Base-by-base conservation (phyloP, 2,329 filamentous ascomycete genomes). In the Seiridium cupressi region DNA sequence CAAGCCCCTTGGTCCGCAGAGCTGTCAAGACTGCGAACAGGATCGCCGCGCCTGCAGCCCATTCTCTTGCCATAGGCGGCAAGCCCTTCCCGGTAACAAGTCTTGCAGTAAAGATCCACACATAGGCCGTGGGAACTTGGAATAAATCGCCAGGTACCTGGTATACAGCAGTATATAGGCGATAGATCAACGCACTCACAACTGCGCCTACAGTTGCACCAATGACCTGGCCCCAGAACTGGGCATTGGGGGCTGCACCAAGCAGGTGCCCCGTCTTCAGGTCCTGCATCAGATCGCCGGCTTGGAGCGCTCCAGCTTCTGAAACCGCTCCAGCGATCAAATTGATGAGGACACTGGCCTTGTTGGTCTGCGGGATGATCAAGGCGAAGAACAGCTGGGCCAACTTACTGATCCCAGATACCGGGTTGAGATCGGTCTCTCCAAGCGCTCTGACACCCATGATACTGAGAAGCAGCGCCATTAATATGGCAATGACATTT, bases 71-170 rank as follows among this genome's bases (percentile, higher is more conserved):
- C 87, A 93, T 93, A 1, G 85, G 81, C 0, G 95, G 95, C 47
- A 99, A 73, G 0, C 95, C 95, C 65, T 95, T 85, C 1, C 95
- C 95, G 0, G 93, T 98, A 8, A 99, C 93, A 2, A 99, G 82
- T 13, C 95, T 84, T 1, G 95, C 94, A 0, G 95, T 99, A 74
- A 97, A 97, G 57, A 99, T 91, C 95, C 95, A 99, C 4, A 99
- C 93, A 72, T 94, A 97, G 0, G 89, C 94, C 0, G 95, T 98
- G 0, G 95, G 95, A 1, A 97, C 93, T 70, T 97, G 90, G 73
- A 99, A 98, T 57, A 97, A 79, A 8, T 92, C 89, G 0, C 93
- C 92, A 0, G 95, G 95, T 5, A 99, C 90, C 44, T 88, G 81
- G 70, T 99, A 99, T 1, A 97, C 93, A 40, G 76, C 70, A 2